phyloP scores from a whole-genome alignment of 805 yeast species.

The Starmera dryadoides region DNA sequence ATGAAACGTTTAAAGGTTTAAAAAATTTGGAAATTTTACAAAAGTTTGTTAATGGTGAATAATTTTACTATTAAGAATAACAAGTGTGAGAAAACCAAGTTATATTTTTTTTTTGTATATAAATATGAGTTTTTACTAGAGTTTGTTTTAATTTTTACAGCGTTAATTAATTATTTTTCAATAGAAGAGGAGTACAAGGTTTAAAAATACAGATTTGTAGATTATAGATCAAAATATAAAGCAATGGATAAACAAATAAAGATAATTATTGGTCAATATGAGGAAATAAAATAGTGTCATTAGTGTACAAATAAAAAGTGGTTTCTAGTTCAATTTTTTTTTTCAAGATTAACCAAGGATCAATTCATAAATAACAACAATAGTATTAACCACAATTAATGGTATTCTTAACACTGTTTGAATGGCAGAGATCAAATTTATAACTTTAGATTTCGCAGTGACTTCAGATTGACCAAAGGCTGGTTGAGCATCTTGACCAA shows the following conservation, averaged over 20 bases:
- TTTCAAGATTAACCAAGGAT: slow-evolving; percentile 51
- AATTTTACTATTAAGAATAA: not conserved
- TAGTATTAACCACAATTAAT: slow-evolving; percentile 55
- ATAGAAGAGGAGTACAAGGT: no score
- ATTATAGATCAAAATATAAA: no score
- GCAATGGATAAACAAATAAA: no score
- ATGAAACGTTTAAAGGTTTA: slow-evolving; percentile 8
- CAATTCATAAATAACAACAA: slow-evolving; percentile 65
- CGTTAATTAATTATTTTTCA: no score
- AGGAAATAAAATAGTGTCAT: no score
- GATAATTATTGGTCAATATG: no score
- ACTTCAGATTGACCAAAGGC: slow-evolving; percentile 41
- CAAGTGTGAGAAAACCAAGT: not conserved
- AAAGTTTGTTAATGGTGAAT: slow-evolving; percentile 7
- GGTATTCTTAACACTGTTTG: slow-evolving; percentile 75
- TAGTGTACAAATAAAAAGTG: no score
- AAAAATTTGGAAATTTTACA: slow-evolving; percentile 9
- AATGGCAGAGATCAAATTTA: slow-evolving; percentile 64
- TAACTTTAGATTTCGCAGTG: slow-evolving; percentile 49
- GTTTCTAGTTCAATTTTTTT: no score
- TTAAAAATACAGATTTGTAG: no score
- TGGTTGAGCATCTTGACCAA: slow-evolving; percentile 31
- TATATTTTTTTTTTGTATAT: no score
- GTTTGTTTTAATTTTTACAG: no score
- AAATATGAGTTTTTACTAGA: no score